Evolutionary conservation across 129 eudicot species (phyloP).

Genomic region (Glebionis coronaria): DNA sequence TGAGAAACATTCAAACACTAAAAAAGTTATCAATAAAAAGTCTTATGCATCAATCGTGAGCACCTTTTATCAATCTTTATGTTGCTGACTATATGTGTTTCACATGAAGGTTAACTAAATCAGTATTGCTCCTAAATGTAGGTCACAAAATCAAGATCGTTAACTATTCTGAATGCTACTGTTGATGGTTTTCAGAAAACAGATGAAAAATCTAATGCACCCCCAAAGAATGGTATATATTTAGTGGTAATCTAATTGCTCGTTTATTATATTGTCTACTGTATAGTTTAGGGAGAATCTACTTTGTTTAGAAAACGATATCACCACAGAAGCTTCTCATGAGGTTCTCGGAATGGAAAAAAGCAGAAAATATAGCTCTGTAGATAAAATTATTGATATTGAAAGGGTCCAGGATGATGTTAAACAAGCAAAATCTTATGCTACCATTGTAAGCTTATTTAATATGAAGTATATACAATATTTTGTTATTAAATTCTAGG

Average conservation of each 20-base stretch:
- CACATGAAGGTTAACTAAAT: not conserved
- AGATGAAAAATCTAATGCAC: not conserved
- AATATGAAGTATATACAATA: not conserved
- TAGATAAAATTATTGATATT: not conserved
- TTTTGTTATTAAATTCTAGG: not conserved
- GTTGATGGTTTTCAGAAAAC: not conserved
- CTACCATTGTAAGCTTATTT: conserved; percentile 12
- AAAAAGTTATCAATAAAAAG: not conserved
- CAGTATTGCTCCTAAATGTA: conserved; percentile 9
- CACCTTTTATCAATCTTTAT: conserved; percentile 1
- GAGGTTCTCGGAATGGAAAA: conserved; percentile 8
- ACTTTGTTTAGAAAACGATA: not conserved
- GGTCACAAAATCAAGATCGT: conserved; percentile 15
- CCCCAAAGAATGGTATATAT: conserved; percentile 21
- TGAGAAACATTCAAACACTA: too few relatives aligned
- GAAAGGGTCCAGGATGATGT: not conserved
- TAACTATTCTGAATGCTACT: not conserved
- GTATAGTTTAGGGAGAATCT: not conserved
- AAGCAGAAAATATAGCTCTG: conserved; percentile 2
- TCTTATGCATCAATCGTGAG: conserved; percentile 32
- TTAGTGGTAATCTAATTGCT: not conserved
- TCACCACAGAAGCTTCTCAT: conserved; percentile 1
- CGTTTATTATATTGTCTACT: not conserved
- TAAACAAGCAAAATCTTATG: conserved; percentile 5
- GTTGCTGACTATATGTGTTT: not conserved